A percentile compares a stretch with the other conserved stretches of the same genome.
phyloP scores from a whole-genome alignment of 306 rosid species.

The cucumber (Cucumis sativus) region DNA sequence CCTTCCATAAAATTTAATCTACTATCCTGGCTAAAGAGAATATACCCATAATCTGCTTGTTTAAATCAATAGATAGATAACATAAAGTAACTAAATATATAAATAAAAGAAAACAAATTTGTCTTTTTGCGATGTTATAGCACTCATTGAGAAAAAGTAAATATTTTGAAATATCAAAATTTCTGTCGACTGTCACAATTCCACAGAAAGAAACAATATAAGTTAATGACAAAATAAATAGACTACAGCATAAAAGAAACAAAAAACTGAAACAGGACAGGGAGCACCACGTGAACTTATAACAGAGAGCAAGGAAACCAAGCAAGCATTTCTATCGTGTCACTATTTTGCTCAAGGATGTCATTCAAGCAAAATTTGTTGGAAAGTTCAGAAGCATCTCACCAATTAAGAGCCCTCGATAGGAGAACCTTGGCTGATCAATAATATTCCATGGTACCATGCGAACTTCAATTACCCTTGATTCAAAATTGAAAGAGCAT shows the following conservation, averaged over 20 bases:
- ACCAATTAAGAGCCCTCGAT: constrained; percentile 37
- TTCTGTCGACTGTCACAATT: neutral
- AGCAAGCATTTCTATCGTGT: neutral
- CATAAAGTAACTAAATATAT: neutral
- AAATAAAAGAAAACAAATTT: neutral
- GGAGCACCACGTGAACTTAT: neutral
- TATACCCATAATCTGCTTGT: neutral
- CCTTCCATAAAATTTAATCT: neutral
- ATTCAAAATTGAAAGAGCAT: constrained; percentile 20
- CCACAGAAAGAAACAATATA: neutral
- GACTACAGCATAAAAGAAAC: neutral
- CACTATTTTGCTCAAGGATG: neutral
- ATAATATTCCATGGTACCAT: constrained; percentile 28
- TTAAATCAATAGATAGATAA: neutral
- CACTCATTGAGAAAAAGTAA: neutral
- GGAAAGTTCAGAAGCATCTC: constrained; percentile 1
- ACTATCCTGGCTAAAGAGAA: neutral
- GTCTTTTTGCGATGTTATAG: neutral
- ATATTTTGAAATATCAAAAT: neutral
- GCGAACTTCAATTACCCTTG: constrained; percentile 15
- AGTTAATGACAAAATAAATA: neutral
- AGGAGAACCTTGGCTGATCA: constrained; percentile 33
- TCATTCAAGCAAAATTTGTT: neutral
- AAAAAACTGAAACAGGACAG: neutral
- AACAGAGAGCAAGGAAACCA: neutral